Percentiles rank a stretch among this genome's conserved stretches.
Conservation (phyloP, 2,329 filamentous ascomycete species). For the Geoglossum cookeanum region DNA sequence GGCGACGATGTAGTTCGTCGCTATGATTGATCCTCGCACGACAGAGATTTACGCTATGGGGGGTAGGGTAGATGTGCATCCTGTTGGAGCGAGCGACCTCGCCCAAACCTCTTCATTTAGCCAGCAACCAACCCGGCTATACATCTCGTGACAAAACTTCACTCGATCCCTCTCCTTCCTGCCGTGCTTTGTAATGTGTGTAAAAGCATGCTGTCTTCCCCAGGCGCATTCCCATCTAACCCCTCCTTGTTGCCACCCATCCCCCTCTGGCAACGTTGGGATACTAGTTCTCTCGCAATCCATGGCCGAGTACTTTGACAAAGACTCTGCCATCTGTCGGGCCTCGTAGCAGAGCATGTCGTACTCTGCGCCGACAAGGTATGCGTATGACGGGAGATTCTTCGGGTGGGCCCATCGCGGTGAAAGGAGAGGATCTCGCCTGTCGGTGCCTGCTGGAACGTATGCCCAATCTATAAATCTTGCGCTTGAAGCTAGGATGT, state of each 20-base stretch:
- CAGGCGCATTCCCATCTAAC: background rate
- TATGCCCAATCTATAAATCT: slow-evolving; percentile 10
- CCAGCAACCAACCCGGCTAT: no score
- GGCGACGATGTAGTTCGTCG: no score
- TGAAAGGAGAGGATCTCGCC: slow-evolving; percentile 12
- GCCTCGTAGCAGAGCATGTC: slow-evolving; percentile 13
- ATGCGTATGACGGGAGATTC: slow-evolving; percentile 11
- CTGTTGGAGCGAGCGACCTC: no score
- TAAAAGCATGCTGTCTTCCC: background rate
- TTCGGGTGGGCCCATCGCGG: slow-evolving; percentile 9
- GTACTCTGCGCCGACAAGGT: slow-evolving; percentile 12
- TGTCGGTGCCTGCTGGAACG: slow-evolving; percentile 10
- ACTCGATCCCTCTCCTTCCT: no score
- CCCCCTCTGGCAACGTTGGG: background rate
- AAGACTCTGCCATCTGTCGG: slow-evolving; percentile 7
- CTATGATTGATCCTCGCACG: no score
- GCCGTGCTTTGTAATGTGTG: background rate
- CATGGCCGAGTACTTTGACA: slow-evolving; percentile 6
- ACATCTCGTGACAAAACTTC: no score
- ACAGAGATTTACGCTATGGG: no score
- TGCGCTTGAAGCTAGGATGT: slow-evolving; percentile 7
- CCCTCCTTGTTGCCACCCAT: background rate
- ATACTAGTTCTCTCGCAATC: background rate
- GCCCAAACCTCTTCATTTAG: no score
- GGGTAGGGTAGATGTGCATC: no score